Evolutionary conservation across 805 yeast genomes (phyloP), one percentile per base, ranked within the genome.

Genomic region (Torulaspora maleeae): DNA sequence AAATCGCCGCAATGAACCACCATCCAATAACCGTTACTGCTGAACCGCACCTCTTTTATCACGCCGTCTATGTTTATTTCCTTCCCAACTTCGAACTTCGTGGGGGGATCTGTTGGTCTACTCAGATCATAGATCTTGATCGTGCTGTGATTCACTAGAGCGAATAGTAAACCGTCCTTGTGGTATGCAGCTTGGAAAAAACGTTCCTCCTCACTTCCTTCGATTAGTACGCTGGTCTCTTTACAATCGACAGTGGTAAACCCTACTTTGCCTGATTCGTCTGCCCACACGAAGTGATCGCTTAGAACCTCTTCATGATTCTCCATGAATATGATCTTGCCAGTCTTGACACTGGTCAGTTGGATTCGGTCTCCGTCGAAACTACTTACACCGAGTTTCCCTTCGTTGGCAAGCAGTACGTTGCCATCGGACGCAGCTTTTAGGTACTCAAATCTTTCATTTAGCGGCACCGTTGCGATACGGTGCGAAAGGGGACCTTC

Each of bases 81-180:
- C 20, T 48, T 30, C 4, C 43, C 48, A 12, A 44, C 33, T 20
- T 27, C 10, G 27, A 55, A 56, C 3, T 36, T 27, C 10, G 53
- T 53, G 2, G 58, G 51, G 1, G 28, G 27, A 10, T 46, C 55
- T 9, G 29, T 13, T 12, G 56, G 49, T 8, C 49, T 38, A 7
- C 46, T 37, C n/a, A 61, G 17, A 41, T 54, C 52, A 9, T 42
- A 30, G 3, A 58, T 41, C 10, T 45, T 33, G 15, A 59, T 30
- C n/a, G 41, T 36, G 38, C 36, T 40, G 4, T 41, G 22, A 13
- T 32, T 17, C 6, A 41, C 53, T 22, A 61, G 37, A 5, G 70
- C 69, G 8, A 70, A 36, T 17, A 70, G 41, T 3, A 62, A 38
- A 4, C 75, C 74, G 51, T 71, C 75, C 32, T 63, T 66, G 47